Base-by-base conservation (phyloP, 2,329 filamentous ascomycete genomes). In the Trichoderma endophyticum region DNA sequence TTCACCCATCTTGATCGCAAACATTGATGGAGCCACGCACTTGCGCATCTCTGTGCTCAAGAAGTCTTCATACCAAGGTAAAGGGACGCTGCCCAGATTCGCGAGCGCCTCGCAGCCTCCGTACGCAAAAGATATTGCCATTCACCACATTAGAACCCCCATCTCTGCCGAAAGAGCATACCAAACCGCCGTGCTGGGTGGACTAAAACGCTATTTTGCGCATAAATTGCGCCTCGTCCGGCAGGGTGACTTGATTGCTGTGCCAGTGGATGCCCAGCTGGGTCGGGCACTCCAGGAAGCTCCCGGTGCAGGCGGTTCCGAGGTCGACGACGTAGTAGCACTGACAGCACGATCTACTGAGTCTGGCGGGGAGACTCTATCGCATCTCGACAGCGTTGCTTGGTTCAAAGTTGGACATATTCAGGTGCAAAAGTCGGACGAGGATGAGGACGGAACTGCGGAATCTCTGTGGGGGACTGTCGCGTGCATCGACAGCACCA, bases 321-420 rank as follows among this genome's bases (percentile, higher is more conserved):
- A 90, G 61, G 90, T 95, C 36, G 93, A 97, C 72, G 94, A 97
- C 73, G 86, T 85, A 69, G 83, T 88, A 77, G 84, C 86, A 1
- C 81, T 89, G 73, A 86, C 88, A 34, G 87, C 82, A 8, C 80
- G 76, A 12, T 78, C 76, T 3, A 75, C 76, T 36, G 78, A 79
- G 21, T 71, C 73, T 24, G 77, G 77, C 21, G 77, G 76, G 28
- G 77, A 75, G 36, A 74, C 77, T 14, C 67, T 72, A 51, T 79
- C 74, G 71, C 83, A 75, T 76, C 84, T 82, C 75, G 89, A 87
- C 80, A 88, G 85, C 34, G 92, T 97, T 24, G 95, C 93, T 8
- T 99, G 96, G 96, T 98, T 98, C 85, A 93, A 91, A 75, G 92
- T 99, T 54, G 92, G 92, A 51, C 92, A 93, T 72, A 91, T 97